Evolutionary conservation across 208 protist genomes (phyloP).

Genomic region (Leishmania arabica): DNA sequence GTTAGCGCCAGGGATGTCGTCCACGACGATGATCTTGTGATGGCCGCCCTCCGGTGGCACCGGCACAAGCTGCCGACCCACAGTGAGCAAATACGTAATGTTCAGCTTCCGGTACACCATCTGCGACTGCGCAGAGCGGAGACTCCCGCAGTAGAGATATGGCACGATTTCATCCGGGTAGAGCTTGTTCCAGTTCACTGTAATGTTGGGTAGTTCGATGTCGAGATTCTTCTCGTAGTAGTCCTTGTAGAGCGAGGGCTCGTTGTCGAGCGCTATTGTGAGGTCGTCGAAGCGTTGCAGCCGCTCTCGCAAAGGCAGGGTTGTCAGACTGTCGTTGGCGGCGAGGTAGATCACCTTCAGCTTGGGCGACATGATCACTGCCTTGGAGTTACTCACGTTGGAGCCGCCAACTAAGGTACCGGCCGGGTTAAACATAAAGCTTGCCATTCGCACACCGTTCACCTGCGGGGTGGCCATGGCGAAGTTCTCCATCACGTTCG

Average conservation of each 20-base stretch:
- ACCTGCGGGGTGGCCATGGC: background rate
- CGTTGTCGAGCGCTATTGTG: conserved; percentile 85
- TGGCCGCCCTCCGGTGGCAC: conserved; percentile 66
- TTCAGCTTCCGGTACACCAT: conserved; percentile 84
- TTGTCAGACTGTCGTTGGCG: conserved; percentile 67
- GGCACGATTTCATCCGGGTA: conserved; percentile 88
- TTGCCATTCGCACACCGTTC: conserved; percentile 12
- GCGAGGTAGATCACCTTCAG: conserved; percentile 79
- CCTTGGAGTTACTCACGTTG: conserved; percentile 16
- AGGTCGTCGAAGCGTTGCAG: conserved; percentile 59
- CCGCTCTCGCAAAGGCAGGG: conserved; percentile 42
- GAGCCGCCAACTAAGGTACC: conserved; percentile 13
- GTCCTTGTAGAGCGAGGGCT: conserved; percentile 72
- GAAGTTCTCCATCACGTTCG: background rate
- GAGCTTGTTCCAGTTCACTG: conserved; percentile 91
- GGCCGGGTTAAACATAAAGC: conserved; percentile 13
- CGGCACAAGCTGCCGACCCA: conserved; percentile 75
- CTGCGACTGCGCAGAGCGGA: conserved; percentile 86
- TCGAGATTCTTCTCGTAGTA: conserved; percentile 62
- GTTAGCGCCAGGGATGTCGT: conserved; percentile 86
- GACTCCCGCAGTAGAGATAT: conserved; percentile 81
- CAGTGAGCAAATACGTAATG: conserved; percentile 83
- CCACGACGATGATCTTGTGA: conserved; percentile 76
- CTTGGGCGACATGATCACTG: conserved; percentile 32
- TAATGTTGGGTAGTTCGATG: conserved; percentile 67